Evolutionary conservation across 192 early-diverging fungal species (phyloP), one percentile per base, ranked within the genome.

Genomic region (Thoreauomyces humboldtii): DNA sequence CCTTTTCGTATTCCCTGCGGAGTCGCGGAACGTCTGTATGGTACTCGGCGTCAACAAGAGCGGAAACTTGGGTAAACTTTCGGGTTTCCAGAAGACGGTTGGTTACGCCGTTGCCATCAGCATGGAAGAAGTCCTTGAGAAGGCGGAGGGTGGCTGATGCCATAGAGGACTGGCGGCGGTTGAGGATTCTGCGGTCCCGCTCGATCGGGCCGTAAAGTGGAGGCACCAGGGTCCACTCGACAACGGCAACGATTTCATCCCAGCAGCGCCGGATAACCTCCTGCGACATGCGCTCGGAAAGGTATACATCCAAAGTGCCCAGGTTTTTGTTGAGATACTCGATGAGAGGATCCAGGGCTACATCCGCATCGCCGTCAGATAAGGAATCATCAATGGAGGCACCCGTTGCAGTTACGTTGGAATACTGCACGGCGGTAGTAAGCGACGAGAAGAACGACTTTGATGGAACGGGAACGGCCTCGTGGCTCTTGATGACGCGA

Each of bases 321-420:
- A 83, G 63, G 59, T 83, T 83, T 37, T 82, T 79, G 71, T 83
- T 77, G 7, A 83, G 67, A 47, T 83, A 83, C 52, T 77, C 81
- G 19, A 69, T 82, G 38, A 83, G 67, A 15, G 77, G 77, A 17
- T 69, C 63, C 22, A 83, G 61, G 21, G 74, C 63, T 31, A 42
- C 62, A 34, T 82, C 74, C 1, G 75, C 74, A n/a, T 83, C 80
- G 19, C 41, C 22, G 19, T 56, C 63, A 21, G 72, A 64, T 17
- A 72, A 59, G 7, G 56, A 33, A 33, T 70, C 41, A 59, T 71
- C 51, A 42, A 81, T 78, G 22, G 67, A 42, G 1, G 54, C 53
- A 19, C 72, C 72, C 9, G 66, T 41, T 11, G 63, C 77, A 15
- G 80, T 82, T n/a, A 44, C 17, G 45, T 82, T 65, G 15, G 75